Evolutionary conservation across 2,329 filamentous ascomycete genomes (phyloP), one percentile per base, ranked within the genome.

Genomic region (Tolypocladium pustulatum): DNA sequence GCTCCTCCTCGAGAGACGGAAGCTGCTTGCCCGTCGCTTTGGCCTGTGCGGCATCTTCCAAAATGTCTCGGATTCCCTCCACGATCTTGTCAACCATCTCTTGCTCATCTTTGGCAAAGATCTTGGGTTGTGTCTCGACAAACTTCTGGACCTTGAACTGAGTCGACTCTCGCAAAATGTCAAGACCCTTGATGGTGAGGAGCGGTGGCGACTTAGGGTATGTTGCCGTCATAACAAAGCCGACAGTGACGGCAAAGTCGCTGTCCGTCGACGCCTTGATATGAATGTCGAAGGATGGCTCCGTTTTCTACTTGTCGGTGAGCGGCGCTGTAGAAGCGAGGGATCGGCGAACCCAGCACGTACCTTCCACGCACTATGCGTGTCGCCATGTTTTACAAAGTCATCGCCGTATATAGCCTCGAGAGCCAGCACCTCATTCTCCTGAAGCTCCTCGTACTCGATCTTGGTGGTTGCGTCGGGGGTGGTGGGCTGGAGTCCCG

Each of bases 321-420:
- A 65, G 64, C 30, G 41, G 9, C 13, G 22, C 30, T 27, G 27
- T n/a, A 7, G 9, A 41, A 20, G 15, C 15, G 4, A 32, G 17
- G 36, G 46, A 51, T 56, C 36, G 30, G 8, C 32, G 32, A 34
- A 34, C 5, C 32, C 2, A 15, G 36, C 10, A 54, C 78, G 68
- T 79, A 90, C 89, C 79, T 95, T 91, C 93, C 93, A 97, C 46
- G 91, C 92, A 65, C 84, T 81, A 61, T 85, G 83, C 60, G 82
- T 82, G 56, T 83, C 82, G 67, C 87, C 83, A 66, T 91, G 83
- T 69, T 88, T 85, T 65, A 88, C 80, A 68, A 91, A 97, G 69
- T 97, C 92, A 60, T 96, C 90, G 64, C 87, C 88, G 69, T 94
- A 97, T 55, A 97, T 95, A 49, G 93, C 89, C 67, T 88, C 82